Evolutionary conservation across 345 rosid genomes (phyloP).

Genomic region (Boechera retrofracta): DNA sequence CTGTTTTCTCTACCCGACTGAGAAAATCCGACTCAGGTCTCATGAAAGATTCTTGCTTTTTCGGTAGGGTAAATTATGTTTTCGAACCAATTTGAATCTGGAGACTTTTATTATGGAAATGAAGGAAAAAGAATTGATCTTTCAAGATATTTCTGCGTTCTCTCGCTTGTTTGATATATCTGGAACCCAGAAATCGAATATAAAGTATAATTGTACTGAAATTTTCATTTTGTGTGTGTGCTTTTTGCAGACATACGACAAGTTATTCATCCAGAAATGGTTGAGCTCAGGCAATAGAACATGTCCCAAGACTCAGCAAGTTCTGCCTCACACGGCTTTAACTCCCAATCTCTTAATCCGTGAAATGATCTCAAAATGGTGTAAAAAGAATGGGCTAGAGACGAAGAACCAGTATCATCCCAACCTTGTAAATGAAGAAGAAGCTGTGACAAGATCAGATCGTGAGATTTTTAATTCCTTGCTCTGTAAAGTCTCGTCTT

Average conservation of each 20-base stretch:
- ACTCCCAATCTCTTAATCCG: conserved; percentile 73
- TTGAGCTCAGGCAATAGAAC: conserved; percentile 79
- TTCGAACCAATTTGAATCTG: neutral
- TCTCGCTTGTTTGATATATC: neutral
- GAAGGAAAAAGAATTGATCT: neutral
- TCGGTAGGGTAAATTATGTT: neutral
- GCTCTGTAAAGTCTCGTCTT: conserved; percentile 63
- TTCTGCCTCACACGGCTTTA: conserved; percentile 70
- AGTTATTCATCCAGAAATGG: conserved; percentile 84
- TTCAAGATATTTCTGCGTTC: neutral
- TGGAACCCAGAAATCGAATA: neutral
- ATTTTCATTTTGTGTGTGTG: neutral
- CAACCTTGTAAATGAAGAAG: conserved; percentile 49
- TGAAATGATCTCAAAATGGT: conserved; percentile 89
- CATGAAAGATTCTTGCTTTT: neutral
- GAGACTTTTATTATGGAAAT: neutral
- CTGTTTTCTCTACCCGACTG: conserved; percentile 8
- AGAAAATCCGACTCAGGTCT: conserved; percentile 13
- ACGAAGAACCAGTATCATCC: conserved; percentile 46
- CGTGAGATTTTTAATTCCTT: conserved; percentile 64
- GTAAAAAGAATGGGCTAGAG: conserved; percentile 64
- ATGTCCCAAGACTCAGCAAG: conserved; percentile 88
- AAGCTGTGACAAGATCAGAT: conserved; percentile 63
- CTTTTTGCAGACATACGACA: conserved; percentile 80
- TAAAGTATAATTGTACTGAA: neutral